These are phyloP conservation scores for Brassica balearica DNA, from an alignment of 441 rosid genomes.

Conservation along the genomic window DNA sequence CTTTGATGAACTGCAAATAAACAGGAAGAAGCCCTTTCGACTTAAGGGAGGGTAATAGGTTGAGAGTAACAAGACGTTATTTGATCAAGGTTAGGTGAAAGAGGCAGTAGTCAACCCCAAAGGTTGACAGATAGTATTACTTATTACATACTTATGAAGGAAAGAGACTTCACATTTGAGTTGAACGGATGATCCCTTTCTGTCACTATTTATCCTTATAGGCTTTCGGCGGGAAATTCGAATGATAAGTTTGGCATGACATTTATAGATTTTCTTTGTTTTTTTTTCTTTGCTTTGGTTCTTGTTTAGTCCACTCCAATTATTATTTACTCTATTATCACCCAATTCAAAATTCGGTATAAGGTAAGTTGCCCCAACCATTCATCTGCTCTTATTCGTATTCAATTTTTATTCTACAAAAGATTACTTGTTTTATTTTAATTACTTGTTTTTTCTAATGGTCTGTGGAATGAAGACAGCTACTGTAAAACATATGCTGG, in stretches of 20 bases:
- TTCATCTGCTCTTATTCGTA: not conserved
- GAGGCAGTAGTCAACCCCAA: too few species aligned
- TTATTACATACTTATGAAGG: not conserved
- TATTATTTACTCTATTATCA: not conserved
- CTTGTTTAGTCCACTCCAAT: slow-evolving; percentile 1
- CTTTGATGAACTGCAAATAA: too few species aligned
- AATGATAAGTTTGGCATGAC: slow-evolving; percentile 28
- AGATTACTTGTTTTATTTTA: not conserved
- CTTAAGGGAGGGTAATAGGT: too few species aligned
- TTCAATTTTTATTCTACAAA: not conserved
- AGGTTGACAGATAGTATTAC: too few species aligned
- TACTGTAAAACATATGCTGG: slow-evolving; percentile 40
- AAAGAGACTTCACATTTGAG: slow-evolving; percentile 28
- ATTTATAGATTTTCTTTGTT: slow-evolving; percentile 25
- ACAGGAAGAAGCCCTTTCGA: too few species aligned
- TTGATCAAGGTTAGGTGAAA: too few species aligned
- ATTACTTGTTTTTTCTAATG: not conserved
- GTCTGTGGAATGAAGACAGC: slow-evolving; percentile 19
- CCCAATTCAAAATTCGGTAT: not conserved
- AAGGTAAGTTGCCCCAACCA: slow-evolving; percentile 4
- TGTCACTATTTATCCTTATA: slow-evolving; percentile 11
- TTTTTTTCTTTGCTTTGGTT: not conserved
- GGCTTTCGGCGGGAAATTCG: slow-evolving; percentile 49
- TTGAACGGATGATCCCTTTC: slow-evolving; percentile 27
- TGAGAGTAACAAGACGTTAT: too few species aligned